Evolutionary conservation across 306 rosid genomes (phyloP).

Genomic region (Psophocarpus tetragonolobus): DNA sequence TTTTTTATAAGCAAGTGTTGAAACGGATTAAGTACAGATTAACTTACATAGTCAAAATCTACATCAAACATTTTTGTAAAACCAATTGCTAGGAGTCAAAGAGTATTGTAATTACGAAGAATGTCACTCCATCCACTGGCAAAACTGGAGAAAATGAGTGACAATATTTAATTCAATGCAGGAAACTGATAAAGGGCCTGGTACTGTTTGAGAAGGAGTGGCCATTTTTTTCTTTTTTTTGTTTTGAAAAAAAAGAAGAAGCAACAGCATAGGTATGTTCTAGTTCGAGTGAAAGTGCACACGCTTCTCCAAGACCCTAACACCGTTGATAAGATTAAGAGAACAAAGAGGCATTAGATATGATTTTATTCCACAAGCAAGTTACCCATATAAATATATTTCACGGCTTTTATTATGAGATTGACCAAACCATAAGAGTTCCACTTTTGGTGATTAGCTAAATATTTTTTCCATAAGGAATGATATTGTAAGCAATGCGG

Average conservation of each 20-base stretch:
- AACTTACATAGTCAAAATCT: background rate
- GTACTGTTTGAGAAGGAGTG: background rate
- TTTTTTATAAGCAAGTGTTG: background rate
- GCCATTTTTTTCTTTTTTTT: too few relatives aligned
- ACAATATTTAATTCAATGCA: background rate
- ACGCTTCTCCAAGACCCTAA: background rate
- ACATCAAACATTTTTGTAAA: background rate
- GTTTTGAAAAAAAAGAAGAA: background rate
- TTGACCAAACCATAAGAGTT: background rate
- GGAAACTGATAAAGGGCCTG: background rate
- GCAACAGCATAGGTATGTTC: background rate
- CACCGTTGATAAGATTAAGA: background rate
- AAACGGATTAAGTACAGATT: background rate
- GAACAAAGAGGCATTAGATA: background rate
- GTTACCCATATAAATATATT: background rate
- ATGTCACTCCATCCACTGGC: background rate
- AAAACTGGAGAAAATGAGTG: background rate
- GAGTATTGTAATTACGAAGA: too few relatives aligned
- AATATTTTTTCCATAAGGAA: constrained; percentile 24
- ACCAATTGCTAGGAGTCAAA: background rate
- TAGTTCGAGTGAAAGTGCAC: background rate
- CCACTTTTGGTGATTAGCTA: constrained; percentile 20
- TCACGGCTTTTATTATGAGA: background rate
- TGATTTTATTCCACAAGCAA: background rate
- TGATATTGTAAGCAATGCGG: constrained; percentile 7